Percentiles rank a stretch among this genome's conserved stretches.
Evolutionary conservation across 495 filamentous ascomycete genomes (phyloP).

Genomic region (Talaromyces stipitatus): DNA sequence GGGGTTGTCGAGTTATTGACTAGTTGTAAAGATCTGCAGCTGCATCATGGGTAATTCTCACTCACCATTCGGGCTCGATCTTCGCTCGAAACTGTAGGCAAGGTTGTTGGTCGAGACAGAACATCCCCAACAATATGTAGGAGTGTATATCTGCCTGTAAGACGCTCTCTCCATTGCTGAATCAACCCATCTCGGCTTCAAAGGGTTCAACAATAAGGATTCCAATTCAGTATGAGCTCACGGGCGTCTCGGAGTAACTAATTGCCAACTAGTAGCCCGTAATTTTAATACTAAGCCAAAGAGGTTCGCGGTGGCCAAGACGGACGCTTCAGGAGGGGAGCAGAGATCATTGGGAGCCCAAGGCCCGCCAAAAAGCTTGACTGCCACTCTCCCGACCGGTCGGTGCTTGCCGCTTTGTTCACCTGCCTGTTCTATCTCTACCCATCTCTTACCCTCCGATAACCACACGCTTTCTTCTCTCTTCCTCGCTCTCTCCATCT

Average conservation of each 20-base stretch:
- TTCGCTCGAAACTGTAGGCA: too few relatives aligned
- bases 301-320: background rate
- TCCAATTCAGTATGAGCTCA: background rate
- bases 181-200: background rate
- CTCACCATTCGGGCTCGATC: background rate
- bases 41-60: background rate
- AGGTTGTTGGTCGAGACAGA: background rate
- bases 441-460: background rate
- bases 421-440: conserved; percentile 9
- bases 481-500: conserved; percentile 4
- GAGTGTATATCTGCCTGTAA: too few relatives aligned
- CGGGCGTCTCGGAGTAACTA: background rate
- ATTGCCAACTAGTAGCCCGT: background rate
- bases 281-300: background rate
- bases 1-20: background rate
- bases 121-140: background rate
- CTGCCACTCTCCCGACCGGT: background rate
- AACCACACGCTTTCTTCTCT: background rate
- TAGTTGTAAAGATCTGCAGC: background rate
- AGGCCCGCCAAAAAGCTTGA: conserved; percentile 4
- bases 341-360: conserved; percentile 3
- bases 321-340: background rate
- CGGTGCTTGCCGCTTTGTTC: conserved; percentile 5
- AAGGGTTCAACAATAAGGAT: too few relatives aligned
- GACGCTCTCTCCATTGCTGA: too few relatives aligned